Conservation (phyloP, 2,329 filamentous ascomycete genomes). For the Myriosclerotinia scirpicola region DNA sequence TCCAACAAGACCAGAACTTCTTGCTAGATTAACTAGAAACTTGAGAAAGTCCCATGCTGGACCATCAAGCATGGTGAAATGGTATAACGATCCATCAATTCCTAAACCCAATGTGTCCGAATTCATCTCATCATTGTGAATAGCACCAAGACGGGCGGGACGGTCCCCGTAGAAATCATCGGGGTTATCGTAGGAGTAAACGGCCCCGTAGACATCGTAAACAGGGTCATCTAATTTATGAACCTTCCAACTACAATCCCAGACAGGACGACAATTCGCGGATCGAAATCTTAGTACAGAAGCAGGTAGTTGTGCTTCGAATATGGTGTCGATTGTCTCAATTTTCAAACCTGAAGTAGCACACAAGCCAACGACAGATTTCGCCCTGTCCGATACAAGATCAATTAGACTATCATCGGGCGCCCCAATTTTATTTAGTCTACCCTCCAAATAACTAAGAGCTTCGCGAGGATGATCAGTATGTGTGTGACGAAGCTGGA, state of each 20-base stretch:
- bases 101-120: constrained; percentile 61
- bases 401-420: constrained; percentile 27
- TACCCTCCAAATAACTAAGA: constrained; percentile 33
- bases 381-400: constrained; percentile 40
- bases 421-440: neutral
- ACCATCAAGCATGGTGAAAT: constrained; percentile 65
- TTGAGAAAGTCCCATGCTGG: constrained; percentile 67
- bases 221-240: neutral
- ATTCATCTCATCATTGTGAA: neutral
- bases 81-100: constrained; percentile 67
- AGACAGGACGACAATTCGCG: constrained; percentile 48
- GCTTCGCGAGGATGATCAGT: constrained; percentile 39
- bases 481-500: constrained; percentile 38
- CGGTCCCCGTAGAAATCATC: neutral
- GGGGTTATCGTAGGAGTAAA: no score
- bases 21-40: constrained; percentile 70
- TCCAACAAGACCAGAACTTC: constrained; percentile 49
- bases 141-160: neutral
- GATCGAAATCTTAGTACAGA: constrained; percentile 58
- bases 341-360: constrained; percentile 35
- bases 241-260: constrained; percentile 34
- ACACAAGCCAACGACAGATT: constrained; percentile 39
- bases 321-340: constrained; percentile 45
- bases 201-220: no score
- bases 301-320: constrained; percentile 56